Evolutionary conservation across 495 filamentous ascomycete species (phyloP).

Genomic region (Penicillium goetzii): DNA sequence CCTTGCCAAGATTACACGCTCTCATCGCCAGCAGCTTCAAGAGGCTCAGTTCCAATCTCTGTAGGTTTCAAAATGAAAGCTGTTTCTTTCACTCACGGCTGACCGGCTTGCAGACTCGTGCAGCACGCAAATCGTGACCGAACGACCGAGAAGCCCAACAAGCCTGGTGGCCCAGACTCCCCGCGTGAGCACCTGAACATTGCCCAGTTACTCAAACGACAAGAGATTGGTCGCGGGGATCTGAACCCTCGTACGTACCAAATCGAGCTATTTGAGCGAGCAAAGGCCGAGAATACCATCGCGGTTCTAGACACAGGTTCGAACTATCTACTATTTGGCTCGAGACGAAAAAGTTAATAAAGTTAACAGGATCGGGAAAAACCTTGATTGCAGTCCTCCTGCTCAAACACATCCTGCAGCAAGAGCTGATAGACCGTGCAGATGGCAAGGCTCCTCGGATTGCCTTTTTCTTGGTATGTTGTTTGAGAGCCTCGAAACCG

Average conservation of each 20-base stretch:
- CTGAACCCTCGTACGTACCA: constrained; percentile 87
- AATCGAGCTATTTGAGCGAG: constrained; percentile 86
- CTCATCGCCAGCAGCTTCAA: constrained; percentile 53
- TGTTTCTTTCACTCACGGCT: not conserved
- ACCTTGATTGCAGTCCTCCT: constrained; percentile 92
- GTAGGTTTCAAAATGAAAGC: constrained; percentile 37
- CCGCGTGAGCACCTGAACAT: constrained; percentile 41
- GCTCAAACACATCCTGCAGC: constrained; percentile 73
- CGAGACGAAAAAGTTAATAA: not conserved
- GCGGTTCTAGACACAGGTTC: constrained; percentile 92
- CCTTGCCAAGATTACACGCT: constrained; percentile 37
- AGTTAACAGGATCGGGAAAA: constrained; percentile 81
- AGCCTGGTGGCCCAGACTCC: not conserved
- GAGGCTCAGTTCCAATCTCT: constrained; percentile 58
- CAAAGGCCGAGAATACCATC: constrained; percentile 86
- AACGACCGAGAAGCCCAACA: constrained; percentile 34
- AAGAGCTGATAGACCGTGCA: constrained; percentile 74
- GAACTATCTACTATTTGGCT: not conserved
- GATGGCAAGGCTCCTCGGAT: constrained; percentile 63
- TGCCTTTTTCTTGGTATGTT: constrained; percentile 78
- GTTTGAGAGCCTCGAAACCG: not conserved
- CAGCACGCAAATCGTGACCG: constrained; percentile 42
- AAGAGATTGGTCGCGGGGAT: constrained; percentile 50
- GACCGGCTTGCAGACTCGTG: constrained; percentile 39
- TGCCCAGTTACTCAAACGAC: constrained; percentile 46